Evolutionary conservation across 1,139 yeast species (phyloP).

Genomic region (Geotrichum fermentans): DNA sequence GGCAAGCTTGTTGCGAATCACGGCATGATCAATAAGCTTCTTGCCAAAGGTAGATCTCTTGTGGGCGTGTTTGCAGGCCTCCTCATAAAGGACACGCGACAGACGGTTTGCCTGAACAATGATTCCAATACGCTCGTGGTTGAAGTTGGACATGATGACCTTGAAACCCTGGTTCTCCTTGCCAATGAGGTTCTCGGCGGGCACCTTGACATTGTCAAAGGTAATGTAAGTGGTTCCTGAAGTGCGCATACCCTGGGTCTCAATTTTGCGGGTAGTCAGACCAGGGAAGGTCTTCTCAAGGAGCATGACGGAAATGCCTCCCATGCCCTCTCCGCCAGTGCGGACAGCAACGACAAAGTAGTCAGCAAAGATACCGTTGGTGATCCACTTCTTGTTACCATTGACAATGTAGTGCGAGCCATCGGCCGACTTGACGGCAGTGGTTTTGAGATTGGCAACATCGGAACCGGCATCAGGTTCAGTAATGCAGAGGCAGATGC

Average conservation of each 20-base stretch:
- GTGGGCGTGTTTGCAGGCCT: conserved; percentile 42
- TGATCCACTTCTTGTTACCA: conserved; percentile 46
- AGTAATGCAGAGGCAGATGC: conserved; percentile 42
- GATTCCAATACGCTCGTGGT: conserved; percentile 44
- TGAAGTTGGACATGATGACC: conserved; percentile 44
- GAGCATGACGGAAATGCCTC: conserved; percentile 42
- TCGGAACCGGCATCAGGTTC: conserved; percentile 46
- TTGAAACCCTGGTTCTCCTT: conserved; percentile 44
- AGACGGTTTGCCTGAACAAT: conserved; percentile 41
- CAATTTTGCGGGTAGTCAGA: conserved; percentile 38
- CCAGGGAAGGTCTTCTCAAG: conserved; percentile 42
- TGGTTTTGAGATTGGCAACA: conserved; percentile 42
- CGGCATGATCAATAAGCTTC: conserved; percentile 42
- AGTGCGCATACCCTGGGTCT: conserved; percentile 41
- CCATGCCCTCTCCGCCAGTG: conserved; percentile 42
- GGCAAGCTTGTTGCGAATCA: conserved; percentile 43
- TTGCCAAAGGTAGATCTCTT: conserved; percentile 44
- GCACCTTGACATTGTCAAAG: conserved; percentile 45
- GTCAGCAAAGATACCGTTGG: conserved; percentile 44
- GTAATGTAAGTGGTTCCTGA: conserved; percentile 42
- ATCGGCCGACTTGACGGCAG: conserved; percentile 39
- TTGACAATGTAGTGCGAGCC: conserved; percentile 43
- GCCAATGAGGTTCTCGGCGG: conserved; percentile 43
- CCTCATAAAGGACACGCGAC: conserved; percentile 43
- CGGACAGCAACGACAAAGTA: conserved; percentile 46